A percentile compares a stretch with the other conserved stretches of the same genome.
Conservation (phyloP, 768 basidiomycete genomes). For the Rhodosporidiobolus odoratus region DNA sequence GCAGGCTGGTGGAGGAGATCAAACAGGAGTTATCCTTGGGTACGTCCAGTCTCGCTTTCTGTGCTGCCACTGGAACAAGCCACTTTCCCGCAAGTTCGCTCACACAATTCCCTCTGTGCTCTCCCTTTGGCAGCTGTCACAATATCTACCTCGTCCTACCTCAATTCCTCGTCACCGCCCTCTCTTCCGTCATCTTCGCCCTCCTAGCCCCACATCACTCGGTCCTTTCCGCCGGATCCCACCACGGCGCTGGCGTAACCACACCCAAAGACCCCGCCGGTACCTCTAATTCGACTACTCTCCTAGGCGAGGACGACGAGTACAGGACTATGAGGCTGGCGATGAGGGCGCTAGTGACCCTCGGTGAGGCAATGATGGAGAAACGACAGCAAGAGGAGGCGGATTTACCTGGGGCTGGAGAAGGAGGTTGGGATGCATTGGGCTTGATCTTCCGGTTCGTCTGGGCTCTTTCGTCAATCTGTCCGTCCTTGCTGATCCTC, state of each 20-base stretch:
- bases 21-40: slow-evolving; percentile 64
- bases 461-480: too few species aligned
- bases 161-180: slow-evolving; percentile 83
- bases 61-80: too few species aligned
- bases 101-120: not conserved
- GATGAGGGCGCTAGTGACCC: not conserved
- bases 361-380: not conserved
- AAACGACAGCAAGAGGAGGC: not conserved
- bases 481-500: not conserved
- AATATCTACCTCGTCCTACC: slow-evolving; percentile 91
- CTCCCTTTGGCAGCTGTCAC: slow-evolving; percentile 60
- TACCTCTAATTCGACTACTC: not conserved
- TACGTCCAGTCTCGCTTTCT: slow-evolving; percentile 59
- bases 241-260: not conserved
- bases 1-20: slow-evolving; percentile 49
- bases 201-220: slow-evolving; percentile 61
- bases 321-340: not conserved
- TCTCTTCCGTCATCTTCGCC: slow-evolving; percentile 80
- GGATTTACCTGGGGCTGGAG: not conserved
- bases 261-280: not conserved
- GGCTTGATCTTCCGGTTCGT: slow-evolving; percentile 36
- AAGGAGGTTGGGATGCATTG: slow-evolving; percentile 21
- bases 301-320: not conserved
- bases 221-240: slow-evolving; percentile 6
- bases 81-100: not conserved